phyloP scores from a whole-genome alignment of 768 basidiomycete species.

The Leccinum broughii region DNA sequence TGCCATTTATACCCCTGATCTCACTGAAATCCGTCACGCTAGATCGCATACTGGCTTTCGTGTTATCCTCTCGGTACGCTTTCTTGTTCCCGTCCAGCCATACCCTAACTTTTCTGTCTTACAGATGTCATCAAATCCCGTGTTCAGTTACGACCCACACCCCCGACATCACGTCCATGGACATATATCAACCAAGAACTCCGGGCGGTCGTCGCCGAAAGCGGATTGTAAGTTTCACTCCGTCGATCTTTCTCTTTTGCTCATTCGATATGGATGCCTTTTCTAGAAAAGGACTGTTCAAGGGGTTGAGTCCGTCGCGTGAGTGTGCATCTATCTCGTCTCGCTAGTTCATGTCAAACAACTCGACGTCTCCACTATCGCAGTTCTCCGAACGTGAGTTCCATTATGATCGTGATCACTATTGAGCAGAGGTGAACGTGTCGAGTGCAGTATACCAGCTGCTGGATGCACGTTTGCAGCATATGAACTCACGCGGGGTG shows the following conservation, averaged over 20 bases:
- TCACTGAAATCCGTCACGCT: neutral
- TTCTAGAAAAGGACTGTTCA: slow-evolving; percentile 58
- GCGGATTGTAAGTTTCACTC: slow-evolving; percentile 59
- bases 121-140: slow-evolving; percentile 90
- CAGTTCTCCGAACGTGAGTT: slow-evolving; percentile 64
- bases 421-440: neutral
- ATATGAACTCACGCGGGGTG: slow-evolving; percentile 80
- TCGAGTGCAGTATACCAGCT: slow-evolving; percentile 71
- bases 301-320: slow-evolving; percentile 78
- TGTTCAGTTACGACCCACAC: slow-evolving; percentile 73
- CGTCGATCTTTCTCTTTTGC: neutral
- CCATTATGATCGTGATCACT: neutral
- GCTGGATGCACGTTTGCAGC: slow-evolving; percentile 90
- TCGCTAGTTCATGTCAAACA: neutral
- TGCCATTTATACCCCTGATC: neutral
- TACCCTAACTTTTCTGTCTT: neutral
- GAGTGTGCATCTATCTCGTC: slow-evolving; percentile 23
- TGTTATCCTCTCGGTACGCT: slow-evolving; percentile 81
- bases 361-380: neutral
- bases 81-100: neutral
- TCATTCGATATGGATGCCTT: neutral
- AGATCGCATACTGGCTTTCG: slow-evolving; percentile 72
- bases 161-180: slow-evolving; percentile 71
- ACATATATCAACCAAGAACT: slow-evolving; percentile 78
- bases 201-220: slow-evolving; percentile 63